Percentiles rank a stretch among this genome's conserved stretches.
These are phyloP conservation scores for Fusarium drepaniforme DNA, from an alignment of 2,329 filamentous ascomycete species.

Conservation along the genomic window DNA sequence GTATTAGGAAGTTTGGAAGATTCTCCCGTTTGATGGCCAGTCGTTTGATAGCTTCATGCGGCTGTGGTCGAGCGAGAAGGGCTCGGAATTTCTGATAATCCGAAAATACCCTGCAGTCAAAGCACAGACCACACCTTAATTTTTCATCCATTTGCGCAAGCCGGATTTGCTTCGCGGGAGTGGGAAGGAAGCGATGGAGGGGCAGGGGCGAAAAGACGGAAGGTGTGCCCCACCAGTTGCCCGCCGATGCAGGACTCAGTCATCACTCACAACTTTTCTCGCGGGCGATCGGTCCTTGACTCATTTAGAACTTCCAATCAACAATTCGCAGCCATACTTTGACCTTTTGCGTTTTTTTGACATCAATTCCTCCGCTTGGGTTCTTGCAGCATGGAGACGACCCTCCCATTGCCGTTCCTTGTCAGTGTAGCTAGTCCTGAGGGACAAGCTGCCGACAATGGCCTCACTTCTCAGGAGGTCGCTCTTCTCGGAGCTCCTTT, in stretches of 20 bases:
- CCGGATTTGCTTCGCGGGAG: constrained; percentile 27
- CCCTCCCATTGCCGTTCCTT: constrained; percentile 72
- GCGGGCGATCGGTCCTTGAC: constrained; percentile 35
- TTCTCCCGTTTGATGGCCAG: constrained; percentile 7
- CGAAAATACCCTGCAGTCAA: constrained; percentile 11
- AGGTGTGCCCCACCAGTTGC: constrained; percentile 42
- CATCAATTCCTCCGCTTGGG: constrained; percentile 20
- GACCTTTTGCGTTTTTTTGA: neutral
- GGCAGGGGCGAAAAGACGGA: constrained; percentile 44
- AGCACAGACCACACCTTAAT: constrained; percentile 54
- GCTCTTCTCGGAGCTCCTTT: constrained; percentile 71
- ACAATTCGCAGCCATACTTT: neutral
- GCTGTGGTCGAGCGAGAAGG: neutral
- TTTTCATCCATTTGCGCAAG: constrained; percentile 26
- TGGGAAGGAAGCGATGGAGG: constrained; percentile 33
- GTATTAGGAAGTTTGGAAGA: constrained; percentile 3
- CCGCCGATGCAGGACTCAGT: constrained; percentile 46
- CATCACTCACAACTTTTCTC: constrained; percentile 43
- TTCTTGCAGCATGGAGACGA: constrained; percentile 68
- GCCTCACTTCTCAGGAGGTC: constrained; percentile 68
- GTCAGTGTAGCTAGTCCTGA: constrained; percentile 67
- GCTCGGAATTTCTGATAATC: constrained; percentile 38
- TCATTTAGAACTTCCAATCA: constrained; percentile 31
- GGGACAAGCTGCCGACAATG: constrained; percentile 61
- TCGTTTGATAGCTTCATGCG: constrained; percentile 11